Percentiles rank a stretch among this genome's conserved stretches.
phyloP scores from a whole-genome alignment of 768 basidiomycete genomes.

The Coprinopsis sp. region DNA sequence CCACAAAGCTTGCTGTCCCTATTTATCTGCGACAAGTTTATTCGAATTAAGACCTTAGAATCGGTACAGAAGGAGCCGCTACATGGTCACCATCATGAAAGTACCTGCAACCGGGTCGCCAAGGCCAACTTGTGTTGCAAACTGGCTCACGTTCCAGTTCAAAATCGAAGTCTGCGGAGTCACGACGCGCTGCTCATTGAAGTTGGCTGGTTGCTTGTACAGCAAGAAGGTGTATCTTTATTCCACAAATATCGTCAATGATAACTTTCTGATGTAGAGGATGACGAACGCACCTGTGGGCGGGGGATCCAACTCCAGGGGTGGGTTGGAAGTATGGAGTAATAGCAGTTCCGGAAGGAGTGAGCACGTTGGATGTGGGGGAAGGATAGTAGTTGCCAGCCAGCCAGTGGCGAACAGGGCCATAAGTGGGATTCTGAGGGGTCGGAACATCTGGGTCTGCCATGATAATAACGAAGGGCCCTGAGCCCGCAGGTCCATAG shows the following conservation, averaged over 20 bases:
- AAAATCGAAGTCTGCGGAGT: slow-evolving; percentile 28
- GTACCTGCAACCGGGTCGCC: slow-evolving; percentile 42
- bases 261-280: background rate
- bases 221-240: slow-evolving; percentile 40
- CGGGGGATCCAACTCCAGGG: slow-evolving; percentile 14
- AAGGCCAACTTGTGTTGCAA: slow-evolving; percentile 34
- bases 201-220: slow-evolving; percentile 35
- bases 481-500: slow-evolving; percentile 21
- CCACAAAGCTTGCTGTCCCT: too few relatives aligned
- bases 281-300: slow-evolving; percentile 1
- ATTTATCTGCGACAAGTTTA: too few relatives aligned
- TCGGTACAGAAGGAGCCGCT: too few relatives aligned
- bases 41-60: too few relatives aligned
- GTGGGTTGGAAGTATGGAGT: slow-evolving; percentile 37
- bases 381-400: slow-evolving; percentile 30
- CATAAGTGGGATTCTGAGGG: slow-evolving; percentile 29
- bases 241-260: too few relatives aligned
- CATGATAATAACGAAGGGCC: slow-evolving; percentile 37
- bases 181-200: slow-evolving; percentile 34
- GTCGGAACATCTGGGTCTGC: slow-evolving; percentile 45
- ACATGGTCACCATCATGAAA: slow-evolving; percentile 46
- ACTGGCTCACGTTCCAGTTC: slow-evolving; percentile 38
- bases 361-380: slow-evolving; percentile 16
- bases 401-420: slow-evolving; percentile 42
- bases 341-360: slow-evolving; percentile 37